phyloP scores from a whole-genome alignment of 2,329 filamentous ascomycete genomes.

The Tolypocladium guangdongense region DNA sequence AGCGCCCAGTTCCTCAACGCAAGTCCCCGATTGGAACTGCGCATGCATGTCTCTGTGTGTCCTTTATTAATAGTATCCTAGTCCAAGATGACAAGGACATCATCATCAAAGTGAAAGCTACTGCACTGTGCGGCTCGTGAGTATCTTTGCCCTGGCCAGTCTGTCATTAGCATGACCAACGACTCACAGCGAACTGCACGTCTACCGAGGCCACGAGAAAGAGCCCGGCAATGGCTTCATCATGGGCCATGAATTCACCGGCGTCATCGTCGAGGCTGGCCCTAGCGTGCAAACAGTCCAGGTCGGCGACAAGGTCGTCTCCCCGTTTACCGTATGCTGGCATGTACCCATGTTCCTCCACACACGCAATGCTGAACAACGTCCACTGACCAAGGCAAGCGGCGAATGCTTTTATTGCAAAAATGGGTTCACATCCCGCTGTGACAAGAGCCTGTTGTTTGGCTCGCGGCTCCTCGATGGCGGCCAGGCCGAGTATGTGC shows the following conservation, averaged over 20 bases:
- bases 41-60: conserved; percentile 4
- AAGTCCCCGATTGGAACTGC: not conserved
- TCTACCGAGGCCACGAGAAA: conserved; percentile 72
- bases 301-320: conserved; percentile 68
- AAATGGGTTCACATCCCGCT: conserved; percentile 66
- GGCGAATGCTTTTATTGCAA: conserved; percentile 78
- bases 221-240: conserved; percentile 51
- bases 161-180: not conserved
- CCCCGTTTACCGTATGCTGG: conserved; percentile 76
- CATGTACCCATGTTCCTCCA: conserved; percentile 25
- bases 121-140: conserved; percentile 81
- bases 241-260: conserved; percentile 83
- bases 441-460: conserved; percentile 58
- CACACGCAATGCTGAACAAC: not conserved
- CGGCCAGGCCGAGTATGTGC: conserved; percentile 72
- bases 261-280: conserved; percentile 58
- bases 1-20: conserved; percentile 63
- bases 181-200: conserved; percentile 71
- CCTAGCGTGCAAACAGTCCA: conserved; percentile 55
- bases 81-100: conserved; percentile 63
- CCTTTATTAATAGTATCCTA: conserved; percentile 10
- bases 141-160: conserved; percentile 17
- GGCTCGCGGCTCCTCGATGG: conserved; percentile 61
- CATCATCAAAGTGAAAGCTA: conserved; percentile 72
- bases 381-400: conserved; percentile 7